Evolutionary conservation across 2,329 filamentous ascomycete species (phyloP), one percentile per base, ranked within the genome.

Genomic region (Zymoseptoria brevis): DNA sequence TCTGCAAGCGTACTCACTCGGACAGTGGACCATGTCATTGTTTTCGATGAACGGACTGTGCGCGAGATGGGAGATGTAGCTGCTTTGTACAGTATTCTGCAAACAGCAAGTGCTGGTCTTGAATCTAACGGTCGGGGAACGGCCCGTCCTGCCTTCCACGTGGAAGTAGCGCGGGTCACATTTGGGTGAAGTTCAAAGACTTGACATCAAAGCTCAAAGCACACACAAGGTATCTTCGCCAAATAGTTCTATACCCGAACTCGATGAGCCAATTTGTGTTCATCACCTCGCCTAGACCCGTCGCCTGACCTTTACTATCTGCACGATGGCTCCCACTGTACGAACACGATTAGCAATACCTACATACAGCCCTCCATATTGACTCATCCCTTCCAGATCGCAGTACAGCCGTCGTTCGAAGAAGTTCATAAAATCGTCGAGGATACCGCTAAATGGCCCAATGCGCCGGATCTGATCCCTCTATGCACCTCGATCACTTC

Each of bases 401-500:
- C 71, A 60, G 73, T 85, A 63, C 80, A 84, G 71, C 86, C 86
- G 55, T 83, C 85, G 21, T 74, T 88, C 54, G 81, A 86, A 65
- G 80, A 81, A 22, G 78, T 87, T 57, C 79, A 76, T 64, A 77
- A 82, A 57, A 77, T 87, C 53, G 73, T 88, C 64, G 73, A 77
- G 52, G 75, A 78, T 57, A 79, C 80, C 21, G 75, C 75, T 67
- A 74, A 76, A 24, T 77, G 80, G 48, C 71, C 79, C 57, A 82
- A 83, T 65, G 77, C 84, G 59, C 87, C 88, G 3, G 96, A 94
- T 68, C 83, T 95, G 62, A 83, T 96, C 8, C 90, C 91, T 1
- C 75, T 96, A 50, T 91, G 87, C 75, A 86, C 88, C 24, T 89
- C 92, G 64, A 90, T 96, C 68, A 86, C 90, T 5, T 93, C 93